Percentiles rank a stretch among this genome's conserved stretches.
These are phyloP conservation scores for Phlyctochytrium arcticum DNA, from an alignment of 192 early-diverging fungal species.

Conservation along the genomic window DNA sequence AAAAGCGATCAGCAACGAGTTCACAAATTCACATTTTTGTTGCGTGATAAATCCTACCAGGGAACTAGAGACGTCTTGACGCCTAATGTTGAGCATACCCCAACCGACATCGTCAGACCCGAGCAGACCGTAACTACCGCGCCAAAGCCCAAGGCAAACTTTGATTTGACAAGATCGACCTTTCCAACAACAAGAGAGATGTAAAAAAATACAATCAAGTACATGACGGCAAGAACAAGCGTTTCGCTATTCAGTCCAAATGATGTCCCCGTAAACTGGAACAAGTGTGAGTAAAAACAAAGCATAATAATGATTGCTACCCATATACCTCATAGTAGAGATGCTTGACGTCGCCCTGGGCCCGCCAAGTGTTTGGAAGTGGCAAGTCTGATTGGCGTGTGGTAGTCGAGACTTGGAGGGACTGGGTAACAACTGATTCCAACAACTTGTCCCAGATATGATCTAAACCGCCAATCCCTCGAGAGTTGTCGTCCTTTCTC, in stretches of 20 bases:
- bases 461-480: neutral
- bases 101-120: slow-evolving; percentile 60
- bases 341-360: slow-evolving; percentile 33
- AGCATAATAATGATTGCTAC: neutral
- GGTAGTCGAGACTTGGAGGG: neutral
- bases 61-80: slow-evolving; percentile 56
- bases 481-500: neutral
- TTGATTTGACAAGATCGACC: slow-evolving; percentile 73
- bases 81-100: slow-evolving; percentile 59
- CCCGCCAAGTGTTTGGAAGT: slow-evolving; percentile 9
- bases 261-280: slow-evolving; percentile 1
- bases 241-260: slow-evolving; percentile 19
- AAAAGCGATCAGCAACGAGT: too few relatives aligned
- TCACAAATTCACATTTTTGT: too few relatives aligned
- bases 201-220: slow-evolving; percentile 62
- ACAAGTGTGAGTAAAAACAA: neutral
- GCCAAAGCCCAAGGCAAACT: slow-evolving; percentile 64
- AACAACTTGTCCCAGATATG: slow-evolving; percentile 47
- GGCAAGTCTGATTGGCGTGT: neutral
- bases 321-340: slow-evolving; percentile 33
- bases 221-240: slow-evolving; percentile 49
- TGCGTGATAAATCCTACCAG: slow-evolving; percentile 58
- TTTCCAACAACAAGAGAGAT: slow-evolving; percentile 63
- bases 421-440: slow-evolving; percentile 15
- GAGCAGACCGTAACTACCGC: slow-evolving; percentile 64